Base-by-base conservation (phyloP, 2,329 filamentous ascomycete species). In the Epichloe coenophiala region DNA sequence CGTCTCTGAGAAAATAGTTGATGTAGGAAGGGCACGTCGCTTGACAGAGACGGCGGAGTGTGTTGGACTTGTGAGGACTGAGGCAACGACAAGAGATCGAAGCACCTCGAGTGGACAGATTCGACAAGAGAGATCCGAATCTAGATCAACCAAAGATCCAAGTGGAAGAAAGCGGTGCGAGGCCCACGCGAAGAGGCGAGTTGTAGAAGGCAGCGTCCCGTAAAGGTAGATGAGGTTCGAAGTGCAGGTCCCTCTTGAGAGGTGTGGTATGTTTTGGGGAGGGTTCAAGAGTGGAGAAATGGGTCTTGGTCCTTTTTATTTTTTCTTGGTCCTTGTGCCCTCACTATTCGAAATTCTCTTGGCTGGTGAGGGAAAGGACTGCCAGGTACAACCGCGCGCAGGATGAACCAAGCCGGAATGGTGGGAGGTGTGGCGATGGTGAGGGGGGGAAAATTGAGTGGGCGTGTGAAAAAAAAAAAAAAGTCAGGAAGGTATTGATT, bases 261-360 rank as follows among this genome's bases (percentile, higher is more conserved):
- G 61, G 60, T 63, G 65, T 55, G 53, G 53, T 56, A 65, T 70
- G 68, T 65, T 69, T 66, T 67, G 68, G 68, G 68, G 66, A 71
- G 67, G 66, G 65, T 67, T 67, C 60, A 63, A 49, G 64, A 66
- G 69, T 71, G 70, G 70, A 68, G 69, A 71, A 68, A 61, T 64
- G 67, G 67, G 63, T 66, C 68, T 67, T 59, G 63, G 63, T 64
- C 61, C 64, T 68, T 69, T 68, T 68, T 66, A 56, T 56, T 63
- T 66, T 65, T 63, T 65, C 65, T 63, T 65, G 65, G 15, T 33
- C 48, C 41, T 48, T 51, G 47, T 40, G 45, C 41, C 45, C 47
- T 50, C 45, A 45, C 36, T 41, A 35, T 19, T 51, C 19, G 17
- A 45, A 21, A 17, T 1, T 17, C 21, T 47, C 60, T 60, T 55